A percentile compares a stretch with the other conserved stretches of the same genome.
These are phyloP conservation scores for Syzygium oleosum DNA, from an alignment of 345 rosid genomes.

Conservation along the genomic window DNA sequence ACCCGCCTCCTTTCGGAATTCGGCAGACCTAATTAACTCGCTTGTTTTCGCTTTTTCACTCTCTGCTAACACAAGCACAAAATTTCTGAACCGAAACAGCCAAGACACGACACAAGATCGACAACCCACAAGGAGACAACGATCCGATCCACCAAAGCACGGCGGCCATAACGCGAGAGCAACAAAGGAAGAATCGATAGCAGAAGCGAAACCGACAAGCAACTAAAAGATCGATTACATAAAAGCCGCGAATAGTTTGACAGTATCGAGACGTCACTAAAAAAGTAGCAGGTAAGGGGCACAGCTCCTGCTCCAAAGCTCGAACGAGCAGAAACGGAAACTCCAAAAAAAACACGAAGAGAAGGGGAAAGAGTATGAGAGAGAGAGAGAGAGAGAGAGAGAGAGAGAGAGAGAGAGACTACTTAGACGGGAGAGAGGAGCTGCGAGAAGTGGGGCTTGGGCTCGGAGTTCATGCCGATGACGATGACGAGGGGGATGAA, in stretches of 20 bases:
- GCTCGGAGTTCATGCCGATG: conserved; percentile 94
- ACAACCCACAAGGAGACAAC: neutral
- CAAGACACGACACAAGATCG: neutral
- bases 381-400: too few relatives aligned
- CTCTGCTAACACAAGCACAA: neutral
- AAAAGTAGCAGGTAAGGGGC: neutral
- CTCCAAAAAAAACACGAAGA: neutral
- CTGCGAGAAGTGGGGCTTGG: conserved; percentile 85
- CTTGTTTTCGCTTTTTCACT: neutral
- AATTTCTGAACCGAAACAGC: neutral
- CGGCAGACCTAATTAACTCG: neutral
- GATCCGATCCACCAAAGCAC: neutral
- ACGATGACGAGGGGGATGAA: conserved; percentile 83
- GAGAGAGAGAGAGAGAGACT: neutral
- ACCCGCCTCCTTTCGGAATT: neutral
- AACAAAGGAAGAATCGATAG: neutral
- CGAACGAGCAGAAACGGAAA: neutral
- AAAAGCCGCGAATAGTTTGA: neutral
- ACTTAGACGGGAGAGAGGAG: conserved; percentile 76
- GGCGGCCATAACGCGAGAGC: neutral
- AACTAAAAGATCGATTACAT: neutral
- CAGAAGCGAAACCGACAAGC: neutral
- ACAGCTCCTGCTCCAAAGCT: neutral
- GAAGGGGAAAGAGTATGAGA: neutral
- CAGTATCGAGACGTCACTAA: neutral